Conservation (phyloP, 306 rosid species). For the Calophaca sinica region DNA sequence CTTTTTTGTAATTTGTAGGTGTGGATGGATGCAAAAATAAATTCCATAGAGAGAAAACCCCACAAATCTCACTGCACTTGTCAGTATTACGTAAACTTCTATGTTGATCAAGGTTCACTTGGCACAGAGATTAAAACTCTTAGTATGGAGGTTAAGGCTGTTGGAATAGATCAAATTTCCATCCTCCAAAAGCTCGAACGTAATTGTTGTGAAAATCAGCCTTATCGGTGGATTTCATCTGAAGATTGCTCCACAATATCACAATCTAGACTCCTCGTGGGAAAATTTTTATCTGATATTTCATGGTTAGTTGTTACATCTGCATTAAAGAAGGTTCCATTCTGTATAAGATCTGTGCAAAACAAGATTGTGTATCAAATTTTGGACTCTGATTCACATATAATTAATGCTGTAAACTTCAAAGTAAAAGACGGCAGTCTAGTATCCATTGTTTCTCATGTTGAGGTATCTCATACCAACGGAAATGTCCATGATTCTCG, state of each 20-base stretch:
- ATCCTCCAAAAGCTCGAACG: slow-evolving; percentile 73
- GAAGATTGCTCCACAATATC: slow-evolving; percentile 64
- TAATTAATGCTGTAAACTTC: slow-evolving; percentile 59
- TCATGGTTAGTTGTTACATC: slow-evolving; percentile 79
- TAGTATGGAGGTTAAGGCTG: slow-evolving; percentile 50
- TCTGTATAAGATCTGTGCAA: slow-evolving; percentile 65
- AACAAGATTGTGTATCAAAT: slow-evolving; percentile 73
- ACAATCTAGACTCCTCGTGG: slow-evolving; percentile 65
- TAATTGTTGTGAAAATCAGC: slow-evolving; percentile 52
- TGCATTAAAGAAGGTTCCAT: slow-evolving; percentile 55
- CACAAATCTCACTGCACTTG: slow-evolving; percentile 75
- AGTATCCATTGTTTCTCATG: slow-evolving; percentile 56
- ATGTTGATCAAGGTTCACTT: slow-evolving; percentile 75
- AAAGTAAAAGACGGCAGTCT: slow-evolving; percentile 51
- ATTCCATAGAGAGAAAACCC: slow-evolving; percentile 76
- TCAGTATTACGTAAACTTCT: slow-evolving; percentile 71
- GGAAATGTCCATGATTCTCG: slow-evolving; percentile 22
- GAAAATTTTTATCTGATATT: slow-evolving; percentile 68
- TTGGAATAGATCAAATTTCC: slow-evolving; percentile 66
- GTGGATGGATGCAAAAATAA: slow-evolving; percentile 80
- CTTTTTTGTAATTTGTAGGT: slow-evolving; percentile 49
- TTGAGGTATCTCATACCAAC: slow-evolving; percentile 40
- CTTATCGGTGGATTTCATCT: slow-evolving; percentile 71
- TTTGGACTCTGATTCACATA: slow-evolving; percentile 42
- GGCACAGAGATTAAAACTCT: slow-evolving; percentile 70